Conservation (phyloP, 2,329 filamentous ascomycete species). For the Metarhizium guizhouense region DNA sequence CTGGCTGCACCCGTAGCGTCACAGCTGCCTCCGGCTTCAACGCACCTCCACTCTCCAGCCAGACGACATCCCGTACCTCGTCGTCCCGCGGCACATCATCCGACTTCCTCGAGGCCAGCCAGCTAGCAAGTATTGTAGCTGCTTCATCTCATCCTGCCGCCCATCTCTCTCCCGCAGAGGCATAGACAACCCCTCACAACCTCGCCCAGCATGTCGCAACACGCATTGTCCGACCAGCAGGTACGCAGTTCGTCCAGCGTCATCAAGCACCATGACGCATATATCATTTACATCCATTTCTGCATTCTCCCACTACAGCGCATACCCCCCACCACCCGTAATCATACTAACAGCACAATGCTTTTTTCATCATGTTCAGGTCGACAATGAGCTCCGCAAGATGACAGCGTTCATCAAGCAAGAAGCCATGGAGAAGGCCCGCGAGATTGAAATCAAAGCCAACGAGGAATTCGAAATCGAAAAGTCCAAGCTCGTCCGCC, state of each 20-base stretch:
- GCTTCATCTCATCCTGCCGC: constrained; percentile 8
- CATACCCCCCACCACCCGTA: neutral
- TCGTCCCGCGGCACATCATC: neutral
- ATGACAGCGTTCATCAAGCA: constrained; percentile 99
- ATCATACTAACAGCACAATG: neutral
- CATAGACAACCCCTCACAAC: constrained; percentile 6
- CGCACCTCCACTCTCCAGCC: constrained; percentile 8
- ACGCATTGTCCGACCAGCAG: constrained; percentile 97
- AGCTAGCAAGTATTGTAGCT: neutral
- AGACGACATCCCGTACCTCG: constrained; percentile 3
- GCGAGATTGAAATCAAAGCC: constrained; percentile 96
- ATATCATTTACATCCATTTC: constrained; percentile 4
- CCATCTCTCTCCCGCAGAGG: constrained; percentile 12
- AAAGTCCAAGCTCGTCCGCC: constrained; percentile 95
- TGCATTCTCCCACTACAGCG: neutral
- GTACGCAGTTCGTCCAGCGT: constrained; percentile 38
- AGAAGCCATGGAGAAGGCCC: constrained; percentile 93
- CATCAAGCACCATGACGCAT: constrained; percentile 9
- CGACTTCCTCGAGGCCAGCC: neutral
- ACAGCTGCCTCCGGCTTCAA: constrained; percentile 15
- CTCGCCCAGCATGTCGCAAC: constrained; percentile 72
- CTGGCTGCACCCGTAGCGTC: constrained; percentile 14
- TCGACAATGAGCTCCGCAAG: constrained; percentile 97
- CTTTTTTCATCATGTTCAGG: constrained; percentile 42
- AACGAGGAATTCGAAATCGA: constrained; percentile 99